Evolutionary conservation across 2,329 filamentous ascomycete species (phyloP).

Genomic region (Paracamarosporium sp.): DNA sequence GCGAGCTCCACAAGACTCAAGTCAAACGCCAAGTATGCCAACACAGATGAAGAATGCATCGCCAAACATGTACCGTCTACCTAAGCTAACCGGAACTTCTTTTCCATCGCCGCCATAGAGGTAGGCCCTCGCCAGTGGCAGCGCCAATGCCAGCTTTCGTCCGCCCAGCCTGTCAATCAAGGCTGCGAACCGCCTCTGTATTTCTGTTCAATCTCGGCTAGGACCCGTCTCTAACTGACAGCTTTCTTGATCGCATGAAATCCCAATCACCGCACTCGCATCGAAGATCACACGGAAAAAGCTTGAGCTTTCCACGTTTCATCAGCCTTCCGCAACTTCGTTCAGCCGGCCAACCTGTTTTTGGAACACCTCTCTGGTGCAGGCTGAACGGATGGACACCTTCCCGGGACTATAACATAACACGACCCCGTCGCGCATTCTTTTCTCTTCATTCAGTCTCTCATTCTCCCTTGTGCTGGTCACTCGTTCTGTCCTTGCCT

Average conservation of each 20-base stretch:
- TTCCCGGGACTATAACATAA: constrained; percentile 7
- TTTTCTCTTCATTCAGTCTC: constrained; percentile 6
- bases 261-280: background rate
- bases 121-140: background rate
- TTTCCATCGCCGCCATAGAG: background rate
- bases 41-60: constrained; percentile 17
- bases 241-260: background rate
- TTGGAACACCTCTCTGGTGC: constrained; percentile 1
- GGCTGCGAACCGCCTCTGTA: background rate
- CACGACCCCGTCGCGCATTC: background rate
- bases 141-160: background rate
- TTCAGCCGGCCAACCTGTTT: constrained; percentile 3
- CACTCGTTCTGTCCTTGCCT: constrained; percentile 19
- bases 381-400: background rate
- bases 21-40: constrained; percentile 22
- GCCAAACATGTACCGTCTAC: constrained; percentile 20
- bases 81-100: background rate
- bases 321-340: constrained; percentile 5
- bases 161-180: background rate
- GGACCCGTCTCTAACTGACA: background rate
- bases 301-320: constrained; percentile 19
- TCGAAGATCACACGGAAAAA: constrained; percentile 18
- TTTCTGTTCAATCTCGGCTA: background rate
- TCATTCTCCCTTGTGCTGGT: constrained; percentile 25
- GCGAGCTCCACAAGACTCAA: constrained; percentile 9